These are phyloP conservation scores for Dendrobium huoshanense DNA, from an alignment of 106 monocot genomes.

Conservation along the genomic window DNA sequence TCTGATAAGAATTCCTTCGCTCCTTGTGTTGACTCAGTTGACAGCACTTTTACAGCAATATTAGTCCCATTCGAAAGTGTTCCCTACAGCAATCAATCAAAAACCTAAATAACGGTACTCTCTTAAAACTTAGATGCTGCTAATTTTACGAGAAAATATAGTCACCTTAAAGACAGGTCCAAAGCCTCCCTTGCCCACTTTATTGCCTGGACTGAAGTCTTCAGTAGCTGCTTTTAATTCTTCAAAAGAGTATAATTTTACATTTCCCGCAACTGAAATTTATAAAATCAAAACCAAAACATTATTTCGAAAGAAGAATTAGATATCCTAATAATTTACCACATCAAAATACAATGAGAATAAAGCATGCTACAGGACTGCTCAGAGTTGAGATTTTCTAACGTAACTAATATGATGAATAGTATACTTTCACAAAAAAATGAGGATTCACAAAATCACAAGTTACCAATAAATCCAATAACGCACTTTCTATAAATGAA, in stretches of 20 bases:
- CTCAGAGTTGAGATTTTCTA: not conserved
- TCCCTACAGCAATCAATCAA: conserved; percentile 27
- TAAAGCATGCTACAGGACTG: not conserved
- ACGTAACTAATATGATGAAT: not conserved
- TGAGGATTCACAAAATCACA: not conserved
- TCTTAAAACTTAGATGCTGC: not conserved
- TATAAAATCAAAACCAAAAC: conserved; percentile 4
- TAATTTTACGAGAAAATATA: not conserved
- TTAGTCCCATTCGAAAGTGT: conserved; percentile 39
- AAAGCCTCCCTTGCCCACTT: conserved; percentile 56
- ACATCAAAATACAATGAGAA: not conserved
- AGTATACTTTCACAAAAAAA: not conserved
- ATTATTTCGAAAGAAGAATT: not conserved
- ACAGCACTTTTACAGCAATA: conserved; percentile 57
- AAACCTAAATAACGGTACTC: not conserved
- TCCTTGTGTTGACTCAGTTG: conserved; percentile 59
- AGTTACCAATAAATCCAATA: not conserved
- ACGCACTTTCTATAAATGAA: not conserved
- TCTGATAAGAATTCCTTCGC: conserved; percentile 44
- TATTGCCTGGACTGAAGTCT: conserved; percentile 36
- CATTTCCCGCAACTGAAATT: conserved; percentile 17
- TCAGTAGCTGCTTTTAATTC: conserved; percentile 43
- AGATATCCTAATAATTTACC: not conserved
- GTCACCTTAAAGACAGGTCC: conserved; percentile 61
- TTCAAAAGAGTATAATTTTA: conserved; percentile 33